Base-by-base conservation (phyloP, 1,139 yeast species). In the Pichia kudriavzevii region DNA sequence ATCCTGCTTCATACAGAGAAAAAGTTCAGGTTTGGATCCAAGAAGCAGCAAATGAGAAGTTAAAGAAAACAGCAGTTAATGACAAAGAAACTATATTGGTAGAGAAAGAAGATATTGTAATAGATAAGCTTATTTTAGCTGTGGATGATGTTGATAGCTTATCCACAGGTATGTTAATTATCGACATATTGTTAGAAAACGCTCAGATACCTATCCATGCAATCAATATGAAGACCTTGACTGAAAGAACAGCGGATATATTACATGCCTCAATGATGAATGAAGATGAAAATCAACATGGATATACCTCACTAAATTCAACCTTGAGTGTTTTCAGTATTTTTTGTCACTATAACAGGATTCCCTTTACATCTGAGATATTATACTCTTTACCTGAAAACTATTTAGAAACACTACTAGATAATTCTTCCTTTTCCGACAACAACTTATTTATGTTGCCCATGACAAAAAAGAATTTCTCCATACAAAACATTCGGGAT, bases 221-320 rank as follows among this genome's bases (percentile, higher is more conserved):
- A 1, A 57, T 77, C 7, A 76, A 76, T 46, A 56, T 77, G 38
- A 64, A 77, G 39, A 72, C 74, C 26, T 61, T 79, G 37, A 71
- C 79, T 2, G 78, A 79, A 30, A 64, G 87, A 54, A 78, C 84
- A 0, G 75, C 83, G 0, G 81, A 79, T 54, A 58, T 79, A 34
- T 63, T 79, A 36, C 83, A 75, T 47, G 83, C 82, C 2, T 76
- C 83, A 6, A 53, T 53, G 58, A 31, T 52, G 24, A 39, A 43
- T 13, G 50, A 47, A 5, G 24, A 22, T n/a, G 34, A 36, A 10
- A 29, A 34, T 8, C 41, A 37, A 45, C 44, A 28, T 36, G 43
- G 32, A 21, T 40, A 37, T 26, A 41, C 33, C 31, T 48, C 34
- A 25, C 60, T 54, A 20, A 53, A 54, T 31, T 47, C 79, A 0